These are phyloP conservation scores for Beauveria scarabaeidicola DNA, from an alignment of 2,329 filamentous ascomycete genomes.

Conservation along the genomic window DNA sequence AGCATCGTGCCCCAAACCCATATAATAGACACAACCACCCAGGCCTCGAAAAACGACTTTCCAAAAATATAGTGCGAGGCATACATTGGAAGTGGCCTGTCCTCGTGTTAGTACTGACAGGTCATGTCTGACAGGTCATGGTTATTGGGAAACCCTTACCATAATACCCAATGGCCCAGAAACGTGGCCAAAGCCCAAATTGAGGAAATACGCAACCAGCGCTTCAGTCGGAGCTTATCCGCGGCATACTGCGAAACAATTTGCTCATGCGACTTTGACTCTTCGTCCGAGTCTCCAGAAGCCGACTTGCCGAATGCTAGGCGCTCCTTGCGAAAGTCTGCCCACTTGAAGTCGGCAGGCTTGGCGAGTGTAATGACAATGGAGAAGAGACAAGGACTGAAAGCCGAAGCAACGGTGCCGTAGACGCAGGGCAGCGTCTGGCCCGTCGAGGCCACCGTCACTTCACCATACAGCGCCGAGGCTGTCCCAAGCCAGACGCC, in stretches of 20 bases:
- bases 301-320: constrained; percentile 26
- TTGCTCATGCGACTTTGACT: constrained; percentile 18
- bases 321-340: constrained; percentile 30
- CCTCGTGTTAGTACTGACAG: not conserved
- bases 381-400: constrained; percentile 35
- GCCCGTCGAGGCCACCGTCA: constrained; percentile 40
- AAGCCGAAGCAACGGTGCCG: constrained; percentile 40
- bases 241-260: constrained; percentile 19
- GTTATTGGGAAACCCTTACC: constrained; percentile 22
- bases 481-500: constrained; percentile 45
- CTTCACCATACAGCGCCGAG: constrained; percentile 34
- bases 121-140: not conserved
- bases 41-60: constrained; percentile 39
- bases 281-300: constrained; percentile 13
- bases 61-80: constrained; percentile 40
- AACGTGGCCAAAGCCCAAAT: constrained; percentile 41
- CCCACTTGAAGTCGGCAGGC: constrained; percentile 34
- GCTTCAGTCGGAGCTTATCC: constrained; percentile 30
- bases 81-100: constrained; percentile 44
- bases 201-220: constrained; percentile 37
- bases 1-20: constrained; percentile 46
- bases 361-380: constrained; percentile 36
- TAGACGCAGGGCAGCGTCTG: constrained; percentile 42
- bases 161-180: constrained; percentile 44
- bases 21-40: constrained; percentile 41